Percentiles rank a stretch among this genome's conserved stretches.
Conservation (phyloP, 2,329 filamentous ascomycete genomes). For the Cryphonectria nitschkei region DNA sequence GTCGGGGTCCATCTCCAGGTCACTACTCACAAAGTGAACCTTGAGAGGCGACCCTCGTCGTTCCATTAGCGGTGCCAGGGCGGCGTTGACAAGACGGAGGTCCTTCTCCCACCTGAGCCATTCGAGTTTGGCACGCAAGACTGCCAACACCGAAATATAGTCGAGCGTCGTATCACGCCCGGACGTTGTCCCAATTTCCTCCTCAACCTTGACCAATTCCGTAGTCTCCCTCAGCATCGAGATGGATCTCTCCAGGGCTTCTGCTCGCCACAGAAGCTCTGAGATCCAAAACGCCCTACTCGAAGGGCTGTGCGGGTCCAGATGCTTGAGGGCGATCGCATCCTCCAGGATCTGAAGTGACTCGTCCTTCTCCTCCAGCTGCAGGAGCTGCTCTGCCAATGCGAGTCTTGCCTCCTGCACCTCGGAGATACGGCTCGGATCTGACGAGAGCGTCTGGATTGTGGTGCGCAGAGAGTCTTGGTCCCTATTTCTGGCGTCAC, state of each 20-base stretch:
- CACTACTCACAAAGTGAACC: constrained; percentile 3
- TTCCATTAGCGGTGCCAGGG: constrained; percentile 1
- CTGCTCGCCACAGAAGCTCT: constrained; percentile 16
- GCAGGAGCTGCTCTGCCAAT: constrained; percentile 6
- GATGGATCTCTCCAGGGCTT: not conserved
- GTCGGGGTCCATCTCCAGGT: constrained; percentile 5
- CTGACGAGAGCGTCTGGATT: not conserved
- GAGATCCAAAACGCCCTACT: constrained; percentile 18
- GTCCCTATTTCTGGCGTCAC: constrained; percentile 11
- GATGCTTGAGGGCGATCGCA: not conserved
- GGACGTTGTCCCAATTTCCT: not conserved
- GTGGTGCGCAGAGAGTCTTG: not conserved
- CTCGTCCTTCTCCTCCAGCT: not conserved
- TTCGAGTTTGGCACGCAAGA: constrained; percentile 9
- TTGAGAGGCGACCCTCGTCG: not conserved
- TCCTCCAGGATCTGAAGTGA: not conserved
- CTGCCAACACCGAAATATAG: constrained; percentile 3
- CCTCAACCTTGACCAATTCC: constrained; percentile 1
- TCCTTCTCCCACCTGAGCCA: constrained; percentile 14
- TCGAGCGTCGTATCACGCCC: not conserved
- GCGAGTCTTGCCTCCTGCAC: constrained; percentile 19
- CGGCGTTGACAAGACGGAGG: constrained; percentile 3
- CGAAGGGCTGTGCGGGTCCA: constrained; percentile 1
- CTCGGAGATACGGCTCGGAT: not conserved
- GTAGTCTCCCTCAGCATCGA: constrained; percentile 6